Conservation (phyloP, 208 protist genomes). For the Wallacemonas sp. region DNA sequence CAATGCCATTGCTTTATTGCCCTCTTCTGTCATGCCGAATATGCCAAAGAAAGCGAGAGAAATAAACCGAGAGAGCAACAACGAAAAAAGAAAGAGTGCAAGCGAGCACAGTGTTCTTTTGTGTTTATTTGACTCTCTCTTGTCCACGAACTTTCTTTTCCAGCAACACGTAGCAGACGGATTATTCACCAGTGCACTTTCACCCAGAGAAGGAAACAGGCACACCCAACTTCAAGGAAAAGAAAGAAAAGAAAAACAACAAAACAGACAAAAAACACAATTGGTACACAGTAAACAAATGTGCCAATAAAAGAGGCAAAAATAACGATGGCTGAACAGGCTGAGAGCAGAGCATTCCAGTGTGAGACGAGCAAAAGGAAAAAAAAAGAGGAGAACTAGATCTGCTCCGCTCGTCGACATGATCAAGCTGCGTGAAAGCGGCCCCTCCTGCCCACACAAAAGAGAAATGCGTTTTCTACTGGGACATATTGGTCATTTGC, state of each 20-base stretch:
- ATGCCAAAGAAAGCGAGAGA: not conserved
- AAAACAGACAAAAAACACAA: not conserved
- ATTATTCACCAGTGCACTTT: constrained; percentile 2
- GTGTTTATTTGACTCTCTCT: not conserved
- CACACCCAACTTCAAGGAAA: not conserved
- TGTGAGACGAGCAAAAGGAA: not conserved
- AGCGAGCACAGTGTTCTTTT: not conserved
- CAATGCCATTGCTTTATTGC: no score
- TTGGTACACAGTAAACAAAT: not conserved
- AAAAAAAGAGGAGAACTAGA: no score
- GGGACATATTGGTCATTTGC: no score
- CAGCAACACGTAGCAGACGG: constrained; percentile 9
- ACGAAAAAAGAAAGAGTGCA: not conserved
- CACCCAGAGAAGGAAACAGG: constrained; percentile 5
- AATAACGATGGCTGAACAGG: not conserved
- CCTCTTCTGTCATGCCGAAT: no score
- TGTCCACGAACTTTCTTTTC: not conserved
- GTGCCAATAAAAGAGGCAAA: not conserved
- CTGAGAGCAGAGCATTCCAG: not conserved
- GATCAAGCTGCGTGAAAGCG: not conserved
- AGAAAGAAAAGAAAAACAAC: not conserved
- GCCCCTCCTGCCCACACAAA: not conserved
- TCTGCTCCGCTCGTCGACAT: no score
- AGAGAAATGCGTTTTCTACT: no score
- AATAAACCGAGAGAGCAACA: not conserved